Evolutionary conservation across 768 basidiomycete genomes (phyloP).

Genomic region (Naganishia randhawae): DNA sequence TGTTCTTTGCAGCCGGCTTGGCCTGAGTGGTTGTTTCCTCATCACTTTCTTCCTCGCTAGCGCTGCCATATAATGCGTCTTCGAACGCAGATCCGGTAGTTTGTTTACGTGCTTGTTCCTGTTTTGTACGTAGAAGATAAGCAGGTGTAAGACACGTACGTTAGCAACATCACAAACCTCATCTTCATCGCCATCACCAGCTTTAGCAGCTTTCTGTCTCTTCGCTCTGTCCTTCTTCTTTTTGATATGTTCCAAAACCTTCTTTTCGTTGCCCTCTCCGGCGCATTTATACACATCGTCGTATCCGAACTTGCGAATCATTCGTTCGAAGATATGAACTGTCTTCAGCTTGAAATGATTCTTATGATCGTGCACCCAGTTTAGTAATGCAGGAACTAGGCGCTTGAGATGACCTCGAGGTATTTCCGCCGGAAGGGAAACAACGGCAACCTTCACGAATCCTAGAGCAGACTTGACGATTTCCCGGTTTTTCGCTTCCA

Average conservation of each 20-base stretch:
- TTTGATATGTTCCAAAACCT: conserved; percentile 88
- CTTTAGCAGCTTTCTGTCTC: conserved; percentile 65
- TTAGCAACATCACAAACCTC: conserved; percentile 49
- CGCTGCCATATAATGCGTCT: conserved; percentile 93
- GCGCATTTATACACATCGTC: conserved; percentile 67
- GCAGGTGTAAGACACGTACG: neutral
- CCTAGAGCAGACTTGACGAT: conserved; percentile 96
- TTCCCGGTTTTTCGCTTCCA: conserved; percentile 85
- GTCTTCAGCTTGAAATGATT: conserved; percentile 98
- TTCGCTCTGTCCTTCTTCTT: conserved; percentile 92
- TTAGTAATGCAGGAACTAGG: conserved; percentile 77
- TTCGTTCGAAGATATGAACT: conserved; percentile 91
- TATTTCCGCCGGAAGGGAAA: conserved; percentile 69
- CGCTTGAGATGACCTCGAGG: conserved; percentile 71
- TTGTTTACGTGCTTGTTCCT: conserved; percentile 53
- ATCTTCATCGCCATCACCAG: conserved; percentile 59
- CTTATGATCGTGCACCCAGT: conserved; percentile 96
- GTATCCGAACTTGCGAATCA: conserved; percentile 85
- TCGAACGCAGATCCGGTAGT: conserved; percentile 85
- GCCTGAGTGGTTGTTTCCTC: conserved; percentile 34
- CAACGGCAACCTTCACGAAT: conserved; percentile 87
- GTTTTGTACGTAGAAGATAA: neutral
- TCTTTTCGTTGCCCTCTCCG: conserved; percentile 74
- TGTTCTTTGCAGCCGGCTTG: conserved; percentile 27
- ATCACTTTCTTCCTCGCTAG: conserved; percentile 64